Evolutionary conservation across 2,329 filamentous ascomycete species (phyloP).

Genomic region (Phyllosticta citriasiana): DNA sequence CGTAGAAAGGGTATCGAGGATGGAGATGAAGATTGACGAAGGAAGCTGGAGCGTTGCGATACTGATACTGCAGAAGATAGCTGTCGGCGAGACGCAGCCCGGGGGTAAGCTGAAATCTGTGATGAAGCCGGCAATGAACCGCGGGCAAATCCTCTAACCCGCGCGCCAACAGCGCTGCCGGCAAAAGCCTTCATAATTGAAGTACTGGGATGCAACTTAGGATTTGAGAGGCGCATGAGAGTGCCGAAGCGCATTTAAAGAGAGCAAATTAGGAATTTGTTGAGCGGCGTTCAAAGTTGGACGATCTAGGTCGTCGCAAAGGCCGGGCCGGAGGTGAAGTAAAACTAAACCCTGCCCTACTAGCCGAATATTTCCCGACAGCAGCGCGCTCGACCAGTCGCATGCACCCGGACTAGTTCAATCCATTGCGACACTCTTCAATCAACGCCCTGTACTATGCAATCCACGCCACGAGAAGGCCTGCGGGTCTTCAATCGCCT

Average conservation of each 20-base stretch:
- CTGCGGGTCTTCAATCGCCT: background rate
- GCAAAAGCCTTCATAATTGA: conserved; percentile 37
- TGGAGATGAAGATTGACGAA: conserved; percentile 15
- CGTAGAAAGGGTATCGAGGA: conserved; percentile 27
- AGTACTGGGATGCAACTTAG: background rate
- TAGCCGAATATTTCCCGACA: conserved; percentile 1
- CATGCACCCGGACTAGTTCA: background rate
- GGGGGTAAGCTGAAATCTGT: conserved; percentile 31
- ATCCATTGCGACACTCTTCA: background rate
- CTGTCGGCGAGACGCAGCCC: conserved; percentile 39
- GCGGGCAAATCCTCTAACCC: conserved; percentile 30
- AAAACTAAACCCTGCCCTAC: background rate
- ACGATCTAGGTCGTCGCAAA: background rate
- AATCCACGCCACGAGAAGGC: background rate
- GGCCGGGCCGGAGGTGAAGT: background rate
- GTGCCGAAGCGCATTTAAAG: background rate
- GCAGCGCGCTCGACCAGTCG: background rate
- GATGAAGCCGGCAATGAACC: conserved; percentile 24
- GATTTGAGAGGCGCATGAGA: background rate
- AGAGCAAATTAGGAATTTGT: background rate
- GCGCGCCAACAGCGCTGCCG: conserved; percentile 29
- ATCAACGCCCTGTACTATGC: background rate
- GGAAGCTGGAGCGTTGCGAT: conserved; percentile 17
- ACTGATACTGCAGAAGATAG: conserved; percentile 26
- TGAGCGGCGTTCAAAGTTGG: background rate